These are phyloP conservation scores for Cladosporium sp. DNA, from an alignment of 2,329 filamentous ascomycete species.

Conservation along the genomic window DNA sequence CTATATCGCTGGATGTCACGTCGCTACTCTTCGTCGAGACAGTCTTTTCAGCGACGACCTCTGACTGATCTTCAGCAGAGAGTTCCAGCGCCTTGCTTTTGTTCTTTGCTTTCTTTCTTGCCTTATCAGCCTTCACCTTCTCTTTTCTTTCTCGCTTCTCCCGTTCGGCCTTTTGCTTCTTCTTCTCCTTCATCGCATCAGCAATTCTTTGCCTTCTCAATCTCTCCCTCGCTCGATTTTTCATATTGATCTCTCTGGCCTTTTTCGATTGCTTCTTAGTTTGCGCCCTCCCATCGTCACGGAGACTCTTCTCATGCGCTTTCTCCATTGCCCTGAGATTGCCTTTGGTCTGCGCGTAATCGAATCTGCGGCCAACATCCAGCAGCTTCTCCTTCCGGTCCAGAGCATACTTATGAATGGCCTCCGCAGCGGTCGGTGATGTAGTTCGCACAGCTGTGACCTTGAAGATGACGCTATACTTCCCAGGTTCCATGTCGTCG, in stretches of 20 bases:
- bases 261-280: constrained; percentile 34
- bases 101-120: constrained; percentile 12
- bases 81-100: too few relatives aligned
- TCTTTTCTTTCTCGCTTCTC: not conserved
- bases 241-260: constrained; percentile 35
- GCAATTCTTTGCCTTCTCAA: constrained; percentile 17
- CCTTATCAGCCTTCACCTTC: constrained; percentile 10
- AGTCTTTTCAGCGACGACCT: too few relatives aligned
- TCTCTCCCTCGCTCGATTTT: constrained; percentile 33
- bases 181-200: constrained; percentile 16
- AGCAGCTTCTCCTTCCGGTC: constrained; percentile 66
- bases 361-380: constrained; percentile 64
- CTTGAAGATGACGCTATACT: constrained; percentile 71
- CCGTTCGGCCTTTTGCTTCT: constrained; percentile 17
- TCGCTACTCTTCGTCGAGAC: too few relatives aligned
- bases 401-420: constrained; percentile 61
- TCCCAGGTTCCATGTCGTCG: constrained; percentile 62
- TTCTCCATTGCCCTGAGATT: constrained; percentile 49
- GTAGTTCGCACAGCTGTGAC: constrained; percentile 60
- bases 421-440: constrained; percentile 57
- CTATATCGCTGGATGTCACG: too few relatives aligned
- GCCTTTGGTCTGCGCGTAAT: constrained; percentile 65
- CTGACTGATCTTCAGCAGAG: too few relatives aligned
- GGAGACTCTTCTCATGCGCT: constrained; percentile 37
- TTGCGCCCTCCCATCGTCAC: constrained; percentile 32